A percentile compares a stretch with the other conserved stretches of the same genome.
These are phyloP conservation scores for Biscutella auriculata DNA, from an alignment of 441 rosid genomes.

Conservation along the genomic window DNA sequence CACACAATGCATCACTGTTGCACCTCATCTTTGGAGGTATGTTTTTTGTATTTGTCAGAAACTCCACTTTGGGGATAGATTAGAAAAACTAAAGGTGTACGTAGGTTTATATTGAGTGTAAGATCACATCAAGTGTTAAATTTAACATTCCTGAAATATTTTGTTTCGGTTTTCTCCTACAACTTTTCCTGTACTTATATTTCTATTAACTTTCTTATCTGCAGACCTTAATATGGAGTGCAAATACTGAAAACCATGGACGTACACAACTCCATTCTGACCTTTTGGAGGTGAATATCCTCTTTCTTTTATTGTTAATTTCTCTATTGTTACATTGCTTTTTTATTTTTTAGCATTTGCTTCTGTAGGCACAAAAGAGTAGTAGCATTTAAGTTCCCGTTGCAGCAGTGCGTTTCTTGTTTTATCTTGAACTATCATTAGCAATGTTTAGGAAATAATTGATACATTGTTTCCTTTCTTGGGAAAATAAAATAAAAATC, in stretches of 20 bases:
- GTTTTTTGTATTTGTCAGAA: background rate
- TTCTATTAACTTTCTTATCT: background rate
- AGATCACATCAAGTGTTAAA: background rate
- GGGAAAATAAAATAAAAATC: too few relatives aligned
- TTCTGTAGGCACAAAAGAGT: background rate
- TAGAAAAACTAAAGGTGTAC: background rate
- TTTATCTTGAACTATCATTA: too few relatives aligned
- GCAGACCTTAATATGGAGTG: slow-evolving; percentile 49
- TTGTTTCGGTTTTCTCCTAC: background rate
- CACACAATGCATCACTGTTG: slow-evolving; percentile 88
- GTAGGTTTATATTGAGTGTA: background rate
- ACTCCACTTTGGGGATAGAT: background rate
- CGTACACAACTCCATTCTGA: slow-evolving; percentile 38
- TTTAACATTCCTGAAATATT: background rate
- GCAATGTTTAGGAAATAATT: too few relatives aligned
- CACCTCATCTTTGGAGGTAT: slow-evolving; percentile 74
- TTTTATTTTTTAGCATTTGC: background rate
- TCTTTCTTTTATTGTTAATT: background rate
- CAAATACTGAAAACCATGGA: slow-evolving; percentile 33
- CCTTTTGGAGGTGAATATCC: slow-evolving; percentile 55
- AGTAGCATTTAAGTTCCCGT: background rate
- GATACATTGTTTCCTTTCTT: too few relatives aligned
- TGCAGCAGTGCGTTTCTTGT: background rate
- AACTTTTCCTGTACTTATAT: background rate
- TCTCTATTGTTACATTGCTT: background rate